These are phyloP conservation scores for Dipteronia sinensis DNA, from an alignment of 345 rosid species.

Conservation along the genomic window DNA sequence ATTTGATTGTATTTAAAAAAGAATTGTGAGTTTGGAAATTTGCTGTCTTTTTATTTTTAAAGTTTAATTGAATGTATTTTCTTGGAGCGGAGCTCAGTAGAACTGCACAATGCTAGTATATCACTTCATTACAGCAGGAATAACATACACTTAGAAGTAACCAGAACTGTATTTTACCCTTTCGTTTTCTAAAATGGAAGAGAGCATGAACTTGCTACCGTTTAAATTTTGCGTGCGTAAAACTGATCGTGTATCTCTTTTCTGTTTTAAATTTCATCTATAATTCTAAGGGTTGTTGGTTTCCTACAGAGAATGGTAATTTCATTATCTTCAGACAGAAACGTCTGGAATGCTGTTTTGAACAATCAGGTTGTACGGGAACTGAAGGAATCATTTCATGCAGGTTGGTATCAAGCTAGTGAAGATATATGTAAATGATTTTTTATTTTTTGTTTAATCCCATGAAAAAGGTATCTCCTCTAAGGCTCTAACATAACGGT, in stretches of 20 bases:
- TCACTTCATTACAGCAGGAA: not conserved
- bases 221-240: not conserved
- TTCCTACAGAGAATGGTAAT: conserved; percentile 70
- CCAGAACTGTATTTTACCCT: not conserved
- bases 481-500: too few species aligned
- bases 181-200: not conserved
- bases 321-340: conserved; percentile 75
- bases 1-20: not conserved
- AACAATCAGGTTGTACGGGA: conserved; percentile 74
- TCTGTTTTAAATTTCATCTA: not conserved
- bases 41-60: not conserved
- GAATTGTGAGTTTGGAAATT: not conserved
- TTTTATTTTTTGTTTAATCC: not conserved
- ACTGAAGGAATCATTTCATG: conserved; percentile 56
- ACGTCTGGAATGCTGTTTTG: conserved; percentile 91
- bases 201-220: not conserved
- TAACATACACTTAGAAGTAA: not conserved
- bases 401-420: conserved; percentile 42
- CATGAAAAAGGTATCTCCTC: too few species aligned
- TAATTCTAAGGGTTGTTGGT: not conserved
- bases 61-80: not conserved
- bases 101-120: not conserved
- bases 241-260: not conserved
- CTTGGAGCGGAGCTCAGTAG: not conserved
- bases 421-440: conserved; percentile 4